These are phyloP conservation scores for Xylaria scruposa DNA, from an alignment of 495 filamentous ascomycete species.

Conservation along the genomic window DNA sequence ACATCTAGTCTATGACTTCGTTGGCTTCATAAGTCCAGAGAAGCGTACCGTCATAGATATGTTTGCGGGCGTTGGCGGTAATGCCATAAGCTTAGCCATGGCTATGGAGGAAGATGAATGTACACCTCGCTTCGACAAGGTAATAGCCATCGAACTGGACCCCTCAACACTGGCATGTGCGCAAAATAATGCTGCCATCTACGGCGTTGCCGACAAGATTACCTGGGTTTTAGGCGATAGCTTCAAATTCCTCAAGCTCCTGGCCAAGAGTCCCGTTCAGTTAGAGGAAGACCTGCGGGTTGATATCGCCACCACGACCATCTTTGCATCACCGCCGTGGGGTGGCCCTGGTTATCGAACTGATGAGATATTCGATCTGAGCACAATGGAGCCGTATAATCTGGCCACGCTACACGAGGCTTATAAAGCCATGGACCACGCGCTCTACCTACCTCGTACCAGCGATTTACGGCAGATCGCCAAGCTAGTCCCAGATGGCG, in stretches of 20 bases:
- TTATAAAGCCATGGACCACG: constrained; percentile 61
- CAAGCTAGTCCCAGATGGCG: constrained; percentile 52
- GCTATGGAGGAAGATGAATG: constrained; percentile 51
- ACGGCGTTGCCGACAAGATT: constrained; percentile 81
- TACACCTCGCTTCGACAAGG: constrained; percentile 67
- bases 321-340: constrained; percentile 96
- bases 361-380: constrained; percentile 82
- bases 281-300: constrained; percentile 47
- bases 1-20: constrained; percentile 78
- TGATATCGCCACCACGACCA: constrained; percentile 53
- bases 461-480: constrained; percentile 87
- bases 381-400: constrained; percentile 85
- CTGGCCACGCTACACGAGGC: constrained; percentile 65
- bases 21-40: constrained; percentile 45
- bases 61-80: constrained; percentile 91
- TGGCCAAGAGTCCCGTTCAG: constrained; percentile 34
- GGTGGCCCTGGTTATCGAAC: constrained; percentile 84
- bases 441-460: constrained; percentile 86
- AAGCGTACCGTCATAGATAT: constrained; percentile 76
- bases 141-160: constrained; percentile 90
- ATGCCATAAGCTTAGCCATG: constrained; percentile 90
- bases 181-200: constrained; percentile 88
- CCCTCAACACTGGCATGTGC: constrained; percentile 79
- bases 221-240: constrained; percentile 85
- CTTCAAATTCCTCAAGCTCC: constrained; percentile 60